These are phyloP conservation scores for Aureobasidium namibiae DNA, from an alignment of 2,329 filamentous ascomycete genomes.

Conservation along the genomic window DNA sequence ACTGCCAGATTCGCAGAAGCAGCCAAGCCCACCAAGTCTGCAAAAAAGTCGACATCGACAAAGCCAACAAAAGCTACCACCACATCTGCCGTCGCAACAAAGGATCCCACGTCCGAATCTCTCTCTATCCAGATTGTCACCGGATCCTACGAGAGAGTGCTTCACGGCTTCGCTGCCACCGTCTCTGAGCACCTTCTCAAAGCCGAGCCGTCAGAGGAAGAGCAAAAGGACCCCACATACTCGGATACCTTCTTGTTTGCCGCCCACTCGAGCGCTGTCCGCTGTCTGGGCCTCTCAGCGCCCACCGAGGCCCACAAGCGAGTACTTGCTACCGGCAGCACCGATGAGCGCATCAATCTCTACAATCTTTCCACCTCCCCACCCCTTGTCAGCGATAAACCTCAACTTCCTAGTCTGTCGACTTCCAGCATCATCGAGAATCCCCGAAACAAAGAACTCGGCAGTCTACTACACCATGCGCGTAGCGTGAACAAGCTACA, in stretches of 20 bases:
- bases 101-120: neutral
- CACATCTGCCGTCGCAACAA: neutral
- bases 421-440: conserved; percentile 74
- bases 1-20: conserved; percentile 6
- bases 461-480: conserved; percentile 77
- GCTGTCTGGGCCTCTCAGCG: conserved; percentile 78
- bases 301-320: conserved; percentile 61
- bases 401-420: conserved; percentile 52
- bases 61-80: conserved; percentile 1
- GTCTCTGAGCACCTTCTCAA: conserved; percentile 38
- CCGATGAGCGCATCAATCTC: conserved; percentile 90
- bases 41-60: conserved; percentile 1
- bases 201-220: conserved; percentile 17
- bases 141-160: conserved; percentile 86
- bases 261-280: conserved; percentile 82
- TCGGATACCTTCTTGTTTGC: conserved; percentile 93
- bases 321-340: conserved; percentile 82
- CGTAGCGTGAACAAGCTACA: conserved; percentile 69
- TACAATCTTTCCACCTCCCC: conserved; percentile 66
- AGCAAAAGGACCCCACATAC: conserved; percentile 50
- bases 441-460: conserved; percentile 77
- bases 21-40: neutral
- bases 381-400: conserved; percentile 50
- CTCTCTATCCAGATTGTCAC: conserved; percentile 72
- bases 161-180: conserved; percentile 82